These are phyloP conservation scores for Echium plantagineum DNA, from an alignment of 257 asterid genomes.

Conservation along the genomic window DNA sequence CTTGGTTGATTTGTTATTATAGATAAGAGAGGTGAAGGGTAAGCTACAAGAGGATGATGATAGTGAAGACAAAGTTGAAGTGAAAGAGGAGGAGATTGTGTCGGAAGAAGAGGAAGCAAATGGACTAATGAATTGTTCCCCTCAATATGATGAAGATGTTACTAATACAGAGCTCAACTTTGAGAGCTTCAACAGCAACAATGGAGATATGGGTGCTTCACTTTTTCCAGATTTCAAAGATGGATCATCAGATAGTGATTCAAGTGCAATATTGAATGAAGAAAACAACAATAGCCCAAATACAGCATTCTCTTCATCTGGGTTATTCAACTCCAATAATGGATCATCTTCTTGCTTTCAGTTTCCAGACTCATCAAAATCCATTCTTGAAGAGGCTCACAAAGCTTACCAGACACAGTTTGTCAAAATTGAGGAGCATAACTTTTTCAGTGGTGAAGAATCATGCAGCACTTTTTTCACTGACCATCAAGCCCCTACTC, in stretches of 20 bases:
- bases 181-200: conserved; percentile 22
- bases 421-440: conserved; percentile 76
- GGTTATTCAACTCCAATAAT: conserved; percentile 17
- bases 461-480: conserved; percentile 58
- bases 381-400: conserved; percentile 37
- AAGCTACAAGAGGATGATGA: conserved; percentile 35
- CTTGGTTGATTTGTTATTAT: not conserved
- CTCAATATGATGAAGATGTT: conserved; percentile 22
- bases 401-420: conserved; percentile 37
- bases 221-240: conserved; percentile 45
- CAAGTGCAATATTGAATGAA: conserved; percentile 75
- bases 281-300: conserved; percentile 38
- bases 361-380: conserved; percentile 17
- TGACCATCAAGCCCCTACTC: conserved; percentile 79
- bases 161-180: conserved; percentile 28
- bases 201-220: conserved; percentile 13
- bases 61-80: conserved; percentile 23
- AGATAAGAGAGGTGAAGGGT: conserved; percentile 58
- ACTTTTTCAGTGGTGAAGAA: conserved; percentile 60
- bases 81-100: conserved; percentile 39
- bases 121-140: not conserved
- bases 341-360: conserved; percentile 13
- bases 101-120: conserved; percentile 31
- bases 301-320: conserved; percentile 40
- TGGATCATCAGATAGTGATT: conserved; percentile 71